Evolutionary conservation across 2,329 filamentous ascomycete species (phyloP).

Genomic region (Didymella sp.): DNA sequence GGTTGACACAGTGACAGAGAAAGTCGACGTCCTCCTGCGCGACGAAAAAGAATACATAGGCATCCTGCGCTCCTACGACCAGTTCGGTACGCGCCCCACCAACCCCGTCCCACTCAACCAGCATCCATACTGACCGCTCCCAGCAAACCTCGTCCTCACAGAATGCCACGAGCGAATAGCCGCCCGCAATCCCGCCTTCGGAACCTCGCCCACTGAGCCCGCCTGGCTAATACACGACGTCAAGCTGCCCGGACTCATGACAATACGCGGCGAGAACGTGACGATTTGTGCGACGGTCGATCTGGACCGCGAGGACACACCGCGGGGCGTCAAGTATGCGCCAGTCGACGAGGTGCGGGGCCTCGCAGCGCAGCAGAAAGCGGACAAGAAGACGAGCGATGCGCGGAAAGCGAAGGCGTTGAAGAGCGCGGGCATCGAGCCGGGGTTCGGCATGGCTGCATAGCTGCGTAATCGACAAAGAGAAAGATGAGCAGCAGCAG

Average conservation of each 20-base stretch:
- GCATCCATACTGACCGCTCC: conserved; percentile 20
- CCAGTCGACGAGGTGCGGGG: conserved; percentile 73
- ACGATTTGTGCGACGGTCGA: conserved; percentile 94
- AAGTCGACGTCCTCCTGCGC: conserved; percentile 87
- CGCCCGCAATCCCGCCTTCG: conserved; percentile 57
- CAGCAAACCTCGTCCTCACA: conserved; percentile 94
- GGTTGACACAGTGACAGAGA: conserved; percentile 67
- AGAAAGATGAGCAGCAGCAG: not conserved
- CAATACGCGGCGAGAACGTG: conserved; percentile 97
- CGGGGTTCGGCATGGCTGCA: conserved; percentile 80
- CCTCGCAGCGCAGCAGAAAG: conserved; percentile 75
- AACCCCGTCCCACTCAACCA: not conserved
- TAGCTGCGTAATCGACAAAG: conserved; percentile 50
- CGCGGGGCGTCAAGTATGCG: conserved; percentile 74
- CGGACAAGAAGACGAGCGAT: conserved; percentile 67
- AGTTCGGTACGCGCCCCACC: conserved; percentile 73
- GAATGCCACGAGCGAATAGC: conserved; percentile 91
- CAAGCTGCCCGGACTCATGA: conserved; percentile 81
- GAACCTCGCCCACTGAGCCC: conserved; percentile 31
- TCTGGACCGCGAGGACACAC: conserved; percentile 91
- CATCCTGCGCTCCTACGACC: conserved; percentile 93
- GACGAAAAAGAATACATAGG: conserved; percentile 95
- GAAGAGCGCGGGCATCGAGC: conserved; percentile 59
- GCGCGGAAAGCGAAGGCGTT: conserved; percentile 70
- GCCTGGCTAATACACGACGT: conserved; percentile 80